A percentile compares a stretch with the other conserved stretches of the same genome.
phyloP scores from a whole-genome alignment of 192 early-diverging fungal genomes.

The Coemansia sp. region DNA sequence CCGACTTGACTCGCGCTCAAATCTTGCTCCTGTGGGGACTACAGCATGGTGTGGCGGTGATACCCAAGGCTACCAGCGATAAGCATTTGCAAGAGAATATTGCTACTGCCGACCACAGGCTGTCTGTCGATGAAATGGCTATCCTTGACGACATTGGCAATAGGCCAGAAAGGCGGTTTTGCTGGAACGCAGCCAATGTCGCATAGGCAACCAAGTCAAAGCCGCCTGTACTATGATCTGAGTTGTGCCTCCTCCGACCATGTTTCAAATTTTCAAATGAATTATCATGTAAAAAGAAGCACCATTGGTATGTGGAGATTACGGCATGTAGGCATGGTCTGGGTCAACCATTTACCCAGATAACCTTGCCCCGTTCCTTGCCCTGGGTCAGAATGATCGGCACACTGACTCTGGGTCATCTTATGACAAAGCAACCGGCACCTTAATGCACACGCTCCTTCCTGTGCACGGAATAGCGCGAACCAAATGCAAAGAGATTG shows the following conservation, averaged over 20 bases:
- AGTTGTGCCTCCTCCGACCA: not conserved
- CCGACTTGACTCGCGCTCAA: conserved; percentile 48
- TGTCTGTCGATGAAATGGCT: conserved; percentile 15
- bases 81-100: conserved; percentile 36
- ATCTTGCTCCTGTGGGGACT: conserved; percentile 69
- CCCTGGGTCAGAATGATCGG: not conserved
- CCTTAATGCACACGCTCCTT: not conserved
- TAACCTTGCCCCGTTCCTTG: not conserved
- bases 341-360: not conserved
- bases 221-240: not conserved
- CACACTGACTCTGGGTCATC: not conserved
- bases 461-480: not conserved
- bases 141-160: conserved; percentile 5
- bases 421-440: too few relatives aligned
- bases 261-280: not conserved
- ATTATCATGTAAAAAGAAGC: not conserved
- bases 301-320: not conserved
- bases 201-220: not conserved
- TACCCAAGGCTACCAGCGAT: conserved; percentile 62
- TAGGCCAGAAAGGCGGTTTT: conserved; percentile 17
- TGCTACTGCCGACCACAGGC: not conserved
- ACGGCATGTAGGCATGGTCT: too few relatives aligned
- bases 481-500: not conserved
- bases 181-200: conserved; percentile 25
- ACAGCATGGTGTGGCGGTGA: conserved; percentile 65